Percentiles rank a stretch among this genome's conserved stretches.
phyloP scores from a whole-genome alignment of 2,329 filamentous ascomycete species.

The Arthrobotrys megalospora region DNA sequence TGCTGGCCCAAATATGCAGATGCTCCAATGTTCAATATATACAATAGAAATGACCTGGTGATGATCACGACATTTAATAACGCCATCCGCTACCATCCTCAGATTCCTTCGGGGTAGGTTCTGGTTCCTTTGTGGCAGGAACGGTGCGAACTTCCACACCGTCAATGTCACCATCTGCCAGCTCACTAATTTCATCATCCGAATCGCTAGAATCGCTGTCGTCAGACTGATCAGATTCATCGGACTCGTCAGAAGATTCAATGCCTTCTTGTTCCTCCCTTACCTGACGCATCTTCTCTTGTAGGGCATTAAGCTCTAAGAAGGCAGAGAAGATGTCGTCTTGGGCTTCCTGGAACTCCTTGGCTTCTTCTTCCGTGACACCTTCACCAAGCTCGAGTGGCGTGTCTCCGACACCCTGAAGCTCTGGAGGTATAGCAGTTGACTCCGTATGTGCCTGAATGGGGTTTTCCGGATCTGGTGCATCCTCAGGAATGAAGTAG shows the following conservation, averaged over 20 bases:
- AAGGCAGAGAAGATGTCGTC: conserved; percentile 59
- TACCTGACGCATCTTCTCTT: conserved; percentile 52
- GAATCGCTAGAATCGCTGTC: conserved; percentile 14
- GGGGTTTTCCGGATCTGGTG: conserved; percentile 6
- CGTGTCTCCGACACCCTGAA: conserved; percentile 23
- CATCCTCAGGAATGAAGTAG: conserved; percentile 49
- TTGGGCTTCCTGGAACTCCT: conserved; percentile 57
- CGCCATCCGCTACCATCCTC: conserved; percentile 20
- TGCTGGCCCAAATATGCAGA: conserved; percentile 14
- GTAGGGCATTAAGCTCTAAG: conserved; percentile 41
- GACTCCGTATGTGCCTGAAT: conserved; percentile 9
- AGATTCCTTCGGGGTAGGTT: conserved; percentile 5
- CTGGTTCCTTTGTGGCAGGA: conserved; percentile 1
- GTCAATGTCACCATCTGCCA: conserved; percentile 37
- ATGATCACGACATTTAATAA: not conserved
- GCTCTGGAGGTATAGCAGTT: conserved; percentile 16
- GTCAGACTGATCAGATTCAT: conserved; percentile 1
- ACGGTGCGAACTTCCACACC: conserved; percentile 14
- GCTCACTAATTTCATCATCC: conserved; percentile 31
- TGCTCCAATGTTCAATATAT: conserved; percentile 30
- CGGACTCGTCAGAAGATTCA: not conserved
- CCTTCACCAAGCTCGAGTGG: conserved; percentile 55
- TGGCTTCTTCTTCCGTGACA: conserved; percentile 53
- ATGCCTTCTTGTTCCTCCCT: conserved; percentile 8
- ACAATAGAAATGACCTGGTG: conserved; percentile 14